phyloP scores from a whole-genome alignment of 1,139 yeast genomes.

The Suhomyces coccinellae region DNA sequence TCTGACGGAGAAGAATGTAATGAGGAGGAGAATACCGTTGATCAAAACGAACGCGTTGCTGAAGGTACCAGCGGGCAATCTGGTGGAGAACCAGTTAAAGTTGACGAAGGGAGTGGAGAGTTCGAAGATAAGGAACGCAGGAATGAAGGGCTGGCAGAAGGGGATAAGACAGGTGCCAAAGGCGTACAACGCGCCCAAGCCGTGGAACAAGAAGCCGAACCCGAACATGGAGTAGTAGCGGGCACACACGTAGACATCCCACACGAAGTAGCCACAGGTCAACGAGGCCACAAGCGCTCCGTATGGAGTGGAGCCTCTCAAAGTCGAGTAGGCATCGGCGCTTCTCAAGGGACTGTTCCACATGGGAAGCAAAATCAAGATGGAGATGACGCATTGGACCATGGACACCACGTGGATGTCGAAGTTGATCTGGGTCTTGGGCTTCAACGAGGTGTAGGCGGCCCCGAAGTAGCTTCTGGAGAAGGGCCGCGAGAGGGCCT shows the following conservation, averaged over 20 bases:
- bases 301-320: constrained; percentile 74
- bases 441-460: constrained; percentile 47
- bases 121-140: constrained; percentile 83
- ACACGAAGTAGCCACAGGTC: constrained; percentile 85
- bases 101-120: constrained; percentile 91
- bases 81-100: constrained; percentile 85
- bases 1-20: constrained; percentile 73
- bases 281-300: constrained; percentile 68
- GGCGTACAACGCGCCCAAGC: constrained; percentile 76
- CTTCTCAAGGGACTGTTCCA: constrained; percentile 50
- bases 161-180: constrained; percentile 56
- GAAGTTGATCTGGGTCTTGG: constrained; percentile 62
- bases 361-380: constrained; percentile 56
- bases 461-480: constrained; percentile 39
- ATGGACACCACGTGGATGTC: constrained; percentile 89
- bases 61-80: constrained; percentile 61
- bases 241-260: constrained; percentile 78
- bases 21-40: constrained; percentile 71
- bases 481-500: constrained; percentile 41
- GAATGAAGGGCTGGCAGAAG: constrained; percentile 71
- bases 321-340: constrained; percentile 42
- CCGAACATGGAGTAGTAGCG: constrained; percentile 69
- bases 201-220: constrained; percentile 81
- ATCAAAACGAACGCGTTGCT: constrained; percentile 52
- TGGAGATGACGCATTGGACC: constrained; percentile 69